Evolutionary conservation across 768 basidiomycete genomes (phyloP).

Genomic region (Calocybe cyanea): DNA sequence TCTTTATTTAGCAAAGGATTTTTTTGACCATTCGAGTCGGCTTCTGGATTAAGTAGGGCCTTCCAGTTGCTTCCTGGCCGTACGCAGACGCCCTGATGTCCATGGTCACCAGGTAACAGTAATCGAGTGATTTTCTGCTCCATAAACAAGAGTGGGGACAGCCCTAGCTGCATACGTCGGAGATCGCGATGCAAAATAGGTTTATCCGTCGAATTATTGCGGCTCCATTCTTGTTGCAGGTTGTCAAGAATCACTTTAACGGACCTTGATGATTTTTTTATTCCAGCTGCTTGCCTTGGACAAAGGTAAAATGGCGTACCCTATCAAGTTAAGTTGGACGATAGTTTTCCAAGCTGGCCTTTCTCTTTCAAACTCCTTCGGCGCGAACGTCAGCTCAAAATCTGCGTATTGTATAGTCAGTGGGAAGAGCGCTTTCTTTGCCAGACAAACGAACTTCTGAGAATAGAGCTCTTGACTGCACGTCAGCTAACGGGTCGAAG

Average conservation of each 20-base stretch:
- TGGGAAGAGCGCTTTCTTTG: neutral
- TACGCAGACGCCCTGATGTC: constrained; percentile 39
- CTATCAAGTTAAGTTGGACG: constrained; percentile 67
- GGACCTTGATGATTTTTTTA: constrained; percentile 38
- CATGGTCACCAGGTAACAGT: constrained; percentile 40
- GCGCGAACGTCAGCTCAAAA: constrained; percentile 65
- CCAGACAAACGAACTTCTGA: constrained; percentile 35
- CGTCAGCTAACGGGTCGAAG: neutral
- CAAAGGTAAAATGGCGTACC: constrained; percentile 29
- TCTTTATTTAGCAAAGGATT: constrained; percentile 17
- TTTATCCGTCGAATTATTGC: constrained; percentile 8
- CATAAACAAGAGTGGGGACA: constrained; percentile 50
- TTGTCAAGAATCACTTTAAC: constrained; percentile 55
- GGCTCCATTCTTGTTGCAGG: constrained; percentile 43
- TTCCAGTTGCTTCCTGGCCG: neutral
- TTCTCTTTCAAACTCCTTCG: constrained; percentile 55
- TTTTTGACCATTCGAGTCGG: constrained; percentile 7
- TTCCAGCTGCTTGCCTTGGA: neutral
- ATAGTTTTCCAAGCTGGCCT: constrained; percentile 58
- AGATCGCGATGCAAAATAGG: constrained; percentile 23
- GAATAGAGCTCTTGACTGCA: constrained; percentile 39
- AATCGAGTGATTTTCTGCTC: constrained; percentile 49
- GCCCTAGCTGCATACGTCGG: constrained; percentile 31
- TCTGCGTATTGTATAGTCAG: constrained; percentile 32
- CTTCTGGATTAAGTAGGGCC: constrained; percentile 13